A percentile compares a stretch with the other conserved stretches of the same genome.
phyloP scores from a whole-genome alignment of 2,329 filamentous ascomycete species.

The Clathrospora elynae region DNA sequence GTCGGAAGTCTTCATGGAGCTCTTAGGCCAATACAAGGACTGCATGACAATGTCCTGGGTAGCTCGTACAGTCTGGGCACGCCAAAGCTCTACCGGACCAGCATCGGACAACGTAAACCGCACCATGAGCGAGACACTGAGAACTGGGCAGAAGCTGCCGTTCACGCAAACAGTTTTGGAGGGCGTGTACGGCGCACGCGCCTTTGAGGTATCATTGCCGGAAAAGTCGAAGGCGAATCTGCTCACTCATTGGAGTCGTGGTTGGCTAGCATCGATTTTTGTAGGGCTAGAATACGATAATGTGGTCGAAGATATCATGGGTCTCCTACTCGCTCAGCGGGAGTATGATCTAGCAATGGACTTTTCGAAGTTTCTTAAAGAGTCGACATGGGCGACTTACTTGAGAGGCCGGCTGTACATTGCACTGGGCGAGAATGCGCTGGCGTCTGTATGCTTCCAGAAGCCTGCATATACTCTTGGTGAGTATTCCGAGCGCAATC shows the following conservation, averaged over 20 bases:
- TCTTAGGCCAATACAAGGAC: conserved; percentile 56
- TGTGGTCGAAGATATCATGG: conserved; percentile 51
- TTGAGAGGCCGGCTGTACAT: conserved; percentile 81
- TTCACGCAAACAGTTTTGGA: conserved; percentile 47
- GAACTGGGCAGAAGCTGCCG: conserved; percentile 34
- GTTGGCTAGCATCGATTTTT: conserved; percentile 51
- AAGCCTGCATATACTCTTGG: conserved; percentile 82
- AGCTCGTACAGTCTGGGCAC: conserved; percentile 41
- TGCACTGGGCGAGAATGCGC: conserved; percentile 71
- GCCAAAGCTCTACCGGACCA: conserved; percentile 35
- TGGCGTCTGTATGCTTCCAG: conserved; percentile 76
- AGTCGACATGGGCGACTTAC: conserved; percentile 69
- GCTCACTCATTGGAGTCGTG: conserved; percentile 55
- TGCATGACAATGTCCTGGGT: conserved; percentile 45
- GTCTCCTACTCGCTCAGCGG: conserved; percentile 51
- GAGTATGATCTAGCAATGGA: conserved; percentile 60
- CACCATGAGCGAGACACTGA: conserved; percentile 31
- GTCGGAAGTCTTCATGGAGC: conserved; percentile 65
- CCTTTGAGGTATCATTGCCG: conserved; percentile 42
- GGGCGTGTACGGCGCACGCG: conserved; percentile 38
- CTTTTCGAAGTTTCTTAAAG: conserved; percentile 68
- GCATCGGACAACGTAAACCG: conserved; percentile 35
- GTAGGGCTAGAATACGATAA: conserved; percentile 44
- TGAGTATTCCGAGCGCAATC: conserved; percentile 52
- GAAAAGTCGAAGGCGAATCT: conserved; percentile 31